Percentiles rank a stretch among this genome's conserved stretches.
Conservation (phyloP, 73 alveolate genomes). For the Vitrella brassicaformis region DNA sequence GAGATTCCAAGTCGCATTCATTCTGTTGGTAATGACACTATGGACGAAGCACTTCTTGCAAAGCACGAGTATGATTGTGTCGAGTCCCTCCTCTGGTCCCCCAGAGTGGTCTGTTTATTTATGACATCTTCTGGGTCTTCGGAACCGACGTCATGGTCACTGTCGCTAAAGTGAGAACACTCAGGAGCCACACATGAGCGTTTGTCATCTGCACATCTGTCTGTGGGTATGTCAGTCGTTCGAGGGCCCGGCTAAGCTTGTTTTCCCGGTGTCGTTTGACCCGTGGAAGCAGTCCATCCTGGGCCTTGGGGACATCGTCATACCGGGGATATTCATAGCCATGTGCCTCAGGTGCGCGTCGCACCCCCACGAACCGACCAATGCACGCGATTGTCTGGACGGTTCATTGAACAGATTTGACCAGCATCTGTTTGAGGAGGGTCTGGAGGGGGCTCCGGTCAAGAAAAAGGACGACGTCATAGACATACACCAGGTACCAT, state of each 20-base stretch:
- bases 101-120: conserved; percentile 73
- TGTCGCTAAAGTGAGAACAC: conserved; percentile 61
- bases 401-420: no score
- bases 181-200: not conserved
- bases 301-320: conserved; percentile 95
- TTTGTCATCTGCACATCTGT: not conserved
- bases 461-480: no score
- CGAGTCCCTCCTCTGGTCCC: no score
- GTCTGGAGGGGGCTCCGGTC: no score
- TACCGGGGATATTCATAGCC: conserved; percentile 91
- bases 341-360: conserved; percentile 77
- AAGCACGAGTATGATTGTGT: conserved; percentile 63
- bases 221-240: conserved; percentile 15
- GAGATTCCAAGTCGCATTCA: no score
- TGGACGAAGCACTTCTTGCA: conserved; percentile 62
- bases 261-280: conserved; percentile 65
- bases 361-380: conserved; percentile 48
- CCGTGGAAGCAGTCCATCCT: conserved; percentile 67
- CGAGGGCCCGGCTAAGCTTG: conserved; percentile 89
- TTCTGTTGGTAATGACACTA: no score
- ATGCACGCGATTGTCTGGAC: conserved; percentile 22
- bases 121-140: conserved; percentile 93
- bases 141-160: conserved; percentile 95
- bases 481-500: no score
- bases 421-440: no score